Conservation (phyloP, 179 eudicot genomes). For the Sideroxylon spinosum region DNA sequence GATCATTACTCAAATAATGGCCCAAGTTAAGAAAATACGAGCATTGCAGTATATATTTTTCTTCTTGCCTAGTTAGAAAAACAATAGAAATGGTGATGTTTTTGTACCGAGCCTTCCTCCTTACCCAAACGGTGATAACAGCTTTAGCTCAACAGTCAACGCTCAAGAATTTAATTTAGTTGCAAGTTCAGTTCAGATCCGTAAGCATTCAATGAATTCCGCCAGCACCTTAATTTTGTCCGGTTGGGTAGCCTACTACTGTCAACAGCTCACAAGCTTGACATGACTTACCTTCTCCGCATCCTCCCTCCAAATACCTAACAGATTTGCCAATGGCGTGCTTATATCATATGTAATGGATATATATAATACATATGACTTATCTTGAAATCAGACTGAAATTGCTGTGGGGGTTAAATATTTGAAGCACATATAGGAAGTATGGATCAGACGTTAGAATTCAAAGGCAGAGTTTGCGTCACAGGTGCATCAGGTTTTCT, state of each 20-base stretch:
- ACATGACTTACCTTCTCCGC: slow-evolving; percentile 27
- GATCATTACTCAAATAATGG: too few relatives aligned
- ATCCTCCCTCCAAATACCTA: slow-evolving; percentile 1
- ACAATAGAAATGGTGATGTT: too few relatives aligned
- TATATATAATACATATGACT: background rate
- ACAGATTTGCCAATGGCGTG: background rate
- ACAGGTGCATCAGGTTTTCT: slow-evolving; percentile 88
- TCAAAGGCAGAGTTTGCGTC: slow-evolving; percentile 74
- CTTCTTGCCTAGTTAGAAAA: too few relatives aligned
- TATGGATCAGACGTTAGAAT: slow-evolving; percentile 27
- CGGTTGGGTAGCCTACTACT: slow-evolving; percentile 15
- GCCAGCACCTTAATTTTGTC: background rate
- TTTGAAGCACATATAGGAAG: background rate
- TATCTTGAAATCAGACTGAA: background rate
- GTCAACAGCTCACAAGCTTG: slow-evolving; percentile 15
- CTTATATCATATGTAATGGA: background rate
- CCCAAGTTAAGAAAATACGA: too few relatives aligned
- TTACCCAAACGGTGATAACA: too few relatives aligned
- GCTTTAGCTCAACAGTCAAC: background rate
- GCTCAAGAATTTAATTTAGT: background rate
- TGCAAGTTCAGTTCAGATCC: background rate
- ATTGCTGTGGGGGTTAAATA: background rate
- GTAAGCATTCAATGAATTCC: background rate
- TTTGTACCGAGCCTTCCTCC: too few relatives aligned
- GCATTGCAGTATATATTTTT: too few relatives aligned